These are phyloP conservation scores for Glarea lozoyensis DNA, from an alignment of 495 filamentous ascomycete genomes.

Conservation along the genomic window DNA sequence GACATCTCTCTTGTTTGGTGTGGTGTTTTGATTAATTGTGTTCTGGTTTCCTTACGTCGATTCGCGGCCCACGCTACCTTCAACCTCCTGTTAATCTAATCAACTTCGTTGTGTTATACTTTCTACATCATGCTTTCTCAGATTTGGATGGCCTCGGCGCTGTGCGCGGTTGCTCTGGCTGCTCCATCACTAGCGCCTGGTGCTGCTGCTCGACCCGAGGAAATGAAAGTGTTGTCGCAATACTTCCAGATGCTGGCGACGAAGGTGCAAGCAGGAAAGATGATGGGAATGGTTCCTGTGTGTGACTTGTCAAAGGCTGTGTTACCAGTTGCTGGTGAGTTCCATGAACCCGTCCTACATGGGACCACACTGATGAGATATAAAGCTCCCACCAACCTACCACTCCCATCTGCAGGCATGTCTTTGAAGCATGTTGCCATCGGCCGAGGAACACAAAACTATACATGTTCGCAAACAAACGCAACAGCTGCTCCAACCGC, in stretches of 20 bases:
- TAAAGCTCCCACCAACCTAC: slow-evolving; percentile 38
- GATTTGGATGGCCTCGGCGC: slow-evolving; percentile 33
- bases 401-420: slow-evolving; percentile 46
- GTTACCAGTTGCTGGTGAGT: slow-evolving; percentile 34
- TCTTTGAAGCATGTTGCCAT: slow-evolving; percentile 67
- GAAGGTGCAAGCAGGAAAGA: slow-evolving; percentile 34
- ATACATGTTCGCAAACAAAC: slow-evolving; percentile 63
- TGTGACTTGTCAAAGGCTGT: slow-evolving; percentile 43
- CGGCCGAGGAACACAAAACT: slow-evolving; percentile 87
- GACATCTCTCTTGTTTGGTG: neutral
- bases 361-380: slow-evolving; percentile 7
- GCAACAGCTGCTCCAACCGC: slow-evolving; percentile 48
- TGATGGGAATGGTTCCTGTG: slow-evolving; percentile 27
- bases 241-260: slow-evolving; percentile 45
- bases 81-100: slow-evolving; percentile 23
- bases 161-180: slow-evolving; percentile 34
- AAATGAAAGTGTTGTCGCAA: slow-evolving; percentile 33
- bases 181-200: slow-evolving; percentile 31
- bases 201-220: slow-evolving; percentile 25
- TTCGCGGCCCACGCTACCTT: slow-evolving; percentile 23
- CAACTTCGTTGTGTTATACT: slow-evolving; percentile 17
- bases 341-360: slow-evolving; percentile 9
- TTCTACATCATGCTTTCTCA: slow-evolving; percentile 33
- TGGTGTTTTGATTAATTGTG: neutral
- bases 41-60: neutral